Percentiles rank a stretch among this genome's conserved stretches.
Conservation (phyloP, 1,284 basidiomycete species). For the Puccinia triticina region DNA sequence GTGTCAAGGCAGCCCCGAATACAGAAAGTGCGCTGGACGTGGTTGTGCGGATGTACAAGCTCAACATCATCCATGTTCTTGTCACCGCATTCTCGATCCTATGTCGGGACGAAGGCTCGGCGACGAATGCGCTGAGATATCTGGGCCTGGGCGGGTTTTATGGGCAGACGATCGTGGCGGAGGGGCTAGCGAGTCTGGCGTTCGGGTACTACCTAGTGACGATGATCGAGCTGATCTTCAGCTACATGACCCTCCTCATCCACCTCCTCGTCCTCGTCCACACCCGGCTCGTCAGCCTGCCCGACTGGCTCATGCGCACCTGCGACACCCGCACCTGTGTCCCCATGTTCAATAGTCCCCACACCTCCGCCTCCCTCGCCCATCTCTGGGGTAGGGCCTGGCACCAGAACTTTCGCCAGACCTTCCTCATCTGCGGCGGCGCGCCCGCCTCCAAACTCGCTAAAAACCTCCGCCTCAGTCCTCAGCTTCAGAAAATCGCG, state of each 20-base stretch:
- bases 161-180: neutral
- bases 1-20: neutral
- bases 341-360: constrained; percentile 21
- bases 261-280: constrained; percentile 21
- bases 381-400: constrained; percentile 25
- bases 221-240: constrained; percentile 15
- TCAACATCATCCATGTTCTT: constrained; percentile 3
- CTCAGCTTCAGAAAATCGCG: neutral
- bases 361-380: neutral
- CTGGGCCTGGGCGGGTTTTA: neutral
- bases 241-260: constrained; percentile 18
- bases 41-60: constrained; percentile 9
- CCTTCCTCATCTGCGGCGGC: constrained; percentile 21
- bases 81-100: constrained; percentile 9
- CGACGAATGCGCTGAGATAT: neutral
- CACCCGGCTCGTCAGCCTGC: neutral
- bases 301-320: neutral
- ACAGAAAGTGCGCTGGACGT: constrained; percentile 1
- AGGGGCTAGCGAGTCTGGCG: neutral
- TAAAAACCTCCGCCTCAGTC: neutral
- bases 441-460: neutral
- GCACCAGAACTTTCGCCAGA: constrained; percentile 36
- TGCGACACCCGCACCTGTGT: constrained; percentile 11
- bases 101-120: constrained; percentile 14
- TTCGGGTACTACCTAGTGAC: constrained; percentile 31